Base-by-base conservation (phyloP, 2,329 filamentous ascomycete species). In the Aureobasidium sp. region DNA sequence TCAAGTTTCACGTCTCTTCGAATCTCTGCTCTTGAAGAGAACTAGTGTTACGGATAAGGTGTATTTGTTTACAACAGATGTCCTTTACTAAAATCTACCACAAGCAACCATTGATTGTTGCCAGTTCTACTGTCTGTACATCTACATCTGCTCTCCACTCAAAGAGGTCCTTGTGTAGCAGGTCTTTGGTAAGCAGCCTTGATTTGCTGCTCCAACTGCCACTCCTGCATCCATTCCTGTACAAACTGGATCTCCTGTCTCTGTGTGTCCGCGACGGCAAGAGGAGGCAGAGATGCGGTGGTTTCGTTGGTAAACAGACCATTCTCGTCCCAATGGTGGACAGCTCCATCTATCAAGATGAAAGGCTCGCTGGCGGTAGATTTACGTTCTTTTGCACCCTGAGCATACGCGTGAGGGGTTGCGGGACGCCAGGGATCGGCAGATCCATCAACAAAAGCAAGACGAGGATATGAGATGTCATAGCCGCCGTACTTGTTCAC, bases 301-400 rank as follows among this genome's bases (percentile, higher is more conserved):
- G 83, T 84, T 64, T 86, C 74, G 54, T 84, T 83, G 1, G 72
- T 66, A 45, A 83, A 80, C n/a, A 86, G 61, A 1, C 83, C 82
- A 58, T 85, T 84, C 70, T 85, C 83, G 59, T 88, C 85, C 84
- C 86, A 93, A 64, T 91, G 87, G 66, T 94, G 88, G 17, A 90
- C 86, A 0, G 80, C 86, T n/a, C 78, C 78, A 3, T 76, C 71
- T 40, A 94, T 88, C 40, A 91, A 64, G n/a, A 88, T 75, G 58
- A 84, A 86, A 0, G 88, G 88, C 70, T 90, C 78, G 42, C 74
- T 76, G 0, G 72, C 69, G 0, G 85, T 86, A 39, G 78, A 85
- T 12, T 72, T 68, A 17, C 86, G 74, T 25, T 73, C 69, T 0
- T 75, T 72, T 0, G 81, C 76, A 12, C 65, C 65, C 51, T 58